Conservation (phyloP, 2,329 filamentous ascomycete genomes). For the Calycina herbarum region DNA sequence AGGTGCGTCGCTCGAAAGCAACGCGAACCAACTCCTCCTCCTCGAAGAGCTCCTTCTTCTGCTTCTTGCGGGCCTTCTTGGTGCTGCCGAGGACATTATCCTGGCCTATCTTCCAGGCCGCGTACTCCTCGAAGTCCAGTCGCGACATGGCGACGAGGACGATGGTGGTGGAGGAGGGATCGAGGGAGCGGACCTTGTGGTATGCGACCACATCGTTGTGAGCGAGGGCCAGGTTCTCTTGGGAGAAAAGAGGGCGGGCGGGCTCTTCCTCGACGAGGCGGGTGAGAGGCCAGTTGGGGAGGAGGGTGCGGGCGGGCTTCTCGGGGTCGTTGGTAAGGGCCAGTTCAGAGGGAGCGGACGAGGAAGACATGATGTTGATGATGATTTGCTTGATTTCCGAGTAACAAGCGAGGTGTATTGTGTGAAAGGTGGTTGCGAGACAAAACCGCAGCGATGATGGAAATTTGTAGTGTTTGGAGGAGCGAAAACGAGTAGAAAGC, state of each 20-base stretch:
- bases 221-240: background rate
- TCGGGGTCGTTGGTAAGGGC: background rate
- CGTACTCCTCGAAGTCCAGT: background rate
- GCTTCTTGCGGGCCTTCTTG: background rate
- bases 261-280: background rate
- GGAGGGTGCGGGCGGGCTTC: background rate
- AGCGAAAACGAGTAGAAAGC: background rate
- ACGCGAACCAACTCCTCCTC: background rate
- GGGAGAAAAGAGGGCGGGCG: background rate
- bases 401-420: background rate
- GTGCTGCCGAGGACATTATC: no score
- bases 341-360: background rate
- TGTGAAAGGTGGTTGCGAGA: background rate
- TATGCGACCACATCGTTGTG: background rate
- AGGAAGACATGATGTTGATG: background rate
- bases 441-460: background rate
- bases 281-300: background rate
- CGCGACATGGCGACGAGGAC: constrained; percentile 2
- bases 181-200: background rate
- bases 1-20: background rate
- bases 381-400: background rate
- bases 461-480: background rate
- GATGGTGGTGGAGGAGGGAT: background rate
- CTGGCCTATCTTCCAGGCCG: background rate
- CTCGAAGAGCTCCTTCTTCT: background rate